A percentile compares a stretch with the other conserved stretches of the same genome.
Evolutionary conservation across 2,329 filamentous ascomycete species (phyloP).

Genomic region (Coniochaeta sp.): DNA sequence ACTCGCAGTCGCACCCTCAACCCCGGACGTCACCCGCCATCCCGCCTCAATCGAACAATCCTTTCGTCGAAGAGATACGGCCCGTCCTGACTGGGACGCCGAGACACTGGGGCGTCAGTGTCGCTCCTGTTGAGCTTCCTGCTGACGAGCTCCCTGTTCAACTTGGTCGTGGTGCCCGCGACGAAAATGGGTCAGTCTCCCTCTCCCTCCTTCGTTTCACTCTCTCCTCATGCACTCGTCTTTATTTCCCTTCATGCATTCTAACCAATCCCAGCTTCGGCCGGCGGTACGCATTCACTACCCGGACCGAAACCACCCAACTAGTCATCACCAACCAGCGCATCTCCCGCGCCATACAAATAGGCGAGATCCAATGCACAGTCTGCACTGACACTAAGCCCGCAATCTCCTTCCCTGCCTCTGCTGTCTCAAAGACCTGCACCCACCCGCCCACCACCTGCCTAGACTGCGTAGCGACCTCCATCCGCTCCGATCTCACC

Average conservation of each 20-base stretch:
- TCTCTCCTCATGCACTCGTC: too few species aligned
- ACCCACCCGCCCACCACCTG: constrained; percentile 25
- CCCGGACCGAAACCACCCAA: constrained; percentile 15
- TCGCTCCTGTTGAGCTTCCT: too few species aligned
- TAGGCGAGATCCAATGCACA: constrained; percentile 23
- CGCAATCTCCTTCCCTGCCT: constrained; percentile 21
- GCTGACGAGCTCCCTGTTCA: too few species aligned
- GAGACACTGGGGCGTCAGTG: too few species aligned
- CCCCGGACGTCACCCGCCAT: too few species aligned
- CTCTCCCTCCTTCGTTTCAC: background rate
- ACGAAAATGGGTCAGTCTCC: constrained; percentile 9
- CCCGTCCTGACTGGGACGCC: too few species aligned
- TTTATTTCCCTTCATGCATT: too few species aligned
- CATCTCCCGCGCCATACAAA: constrained; percentile 13
- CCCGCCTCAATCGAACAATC: too few species aligned
- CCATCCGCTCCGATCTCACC: constrained; percentile 25
- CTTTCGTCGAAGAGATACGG: too few species aligned
- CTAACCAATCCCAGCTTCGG: constrained; percentile 20
- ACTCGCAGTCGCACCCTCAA: too few species aligned
- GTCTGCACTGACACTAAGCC: constrained; percentile 27
- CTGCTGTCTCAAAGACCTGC: constrained; percentile 25
- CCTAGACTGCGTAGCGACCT: constrained; percentile 25
- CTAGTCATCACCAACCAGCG: constrained; percentile 24
- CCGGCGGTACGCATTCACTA: constrained; percentile 24
- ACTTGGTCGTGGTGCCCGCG: too few species aligned